Evolutionary conservation across 2,329 filamentous ascomycete genomes (phyloP).

Genomic region (Myriosclerotinia duriaeana): DNA sequence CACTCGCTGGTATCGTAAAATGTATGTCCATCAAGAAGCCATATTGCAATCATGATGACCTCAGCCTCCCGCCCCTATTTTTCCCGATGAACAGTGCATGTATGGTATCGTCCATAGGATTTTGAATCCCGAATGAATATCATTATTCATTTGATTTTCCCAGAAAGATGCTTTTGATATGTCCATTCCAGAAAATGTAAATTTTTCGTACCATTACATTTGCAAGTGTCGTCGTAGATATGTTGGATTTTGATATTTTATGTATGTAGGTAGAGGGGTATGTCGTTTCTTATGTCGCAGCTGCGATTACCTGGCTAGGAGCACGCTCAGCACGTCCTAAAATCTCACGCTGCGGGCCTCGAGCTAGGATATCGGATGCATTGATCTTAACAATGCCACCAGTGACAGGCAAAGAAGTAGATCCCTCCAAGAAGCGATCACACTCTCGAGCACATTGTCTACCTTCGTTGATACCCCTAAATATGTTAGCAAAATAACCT

Average conservation of each 20-base stretch:
- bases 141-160: conserved; percentile 12
- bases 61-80: background rate
- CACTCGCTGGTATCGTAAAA: conserved; percentile 27
- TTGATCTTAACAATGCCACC: conserved; percentile 88
- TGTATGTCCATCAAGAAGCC: conserved; percentile 16
- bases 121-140: conserved; percentile 2
- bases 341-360: conserved; percentile 24
- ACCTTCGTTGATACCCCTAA: conserved; percentile 93
- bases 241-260: conserved; percentile 12
- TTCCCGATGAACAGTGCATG: conserved; percentile 17
- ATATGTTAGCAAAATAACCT: conserved; percentile 41
- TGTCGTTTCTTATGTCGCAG: conserved; percentile 29
- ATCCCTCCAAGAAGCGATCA: conserved; percentile 79
- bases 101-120: background rate
- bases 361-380: conserved; percentile 64
- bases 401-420: conserved; percentile 80
- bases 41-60: conserved; percentile 7
- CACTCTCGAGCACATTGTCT: conserved; percentile 90
- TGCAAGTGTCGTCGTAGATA: conserved; percentile 13
- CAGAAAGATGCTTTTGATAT: conserved; percentile 19
- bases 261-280: background rate
- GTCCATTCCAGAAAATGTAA: conserved; percentile 4
- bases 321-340: conserved; percentile 32
- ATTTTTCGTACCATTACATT: conserved; percentile 3
- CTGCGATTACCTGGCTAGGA: conserved; percentile 33